Conservation (phyloP, 768 basidiomycete genomes). For the Podaxis mareebaensis region DNA sequence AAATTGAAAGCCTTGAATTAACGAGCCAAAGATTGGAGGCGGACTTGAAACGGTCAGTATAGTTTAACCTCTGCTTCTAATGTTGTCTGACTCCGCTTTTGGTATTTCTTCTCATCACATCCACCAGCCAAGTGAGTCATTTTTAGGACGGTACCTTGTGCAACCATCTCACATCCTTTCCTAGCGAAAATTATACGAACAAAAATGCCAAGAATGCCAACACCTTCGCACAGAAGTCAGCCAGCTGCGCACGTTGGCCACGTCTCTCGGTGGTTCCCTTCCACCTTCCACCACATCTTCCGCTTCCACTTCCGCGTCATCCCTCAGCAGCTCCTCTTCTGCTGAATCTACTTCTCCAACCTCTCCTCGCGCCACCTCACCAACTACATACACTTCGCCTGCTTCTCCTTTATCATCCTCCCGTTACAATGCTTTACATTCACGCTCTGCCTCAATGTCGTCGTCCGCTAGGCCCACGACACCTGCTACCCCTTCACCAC, state of each 20-base stretch:
- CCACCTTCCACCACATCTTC: constrained; percentile 34
- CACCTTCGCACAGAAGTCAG: constrained; percentile 65
- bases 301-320: constrained; percentile 37
- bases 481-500: constrained; percentile 41
- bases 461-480: constrained; percentile 41
- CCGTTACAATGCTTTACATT: constrained; percentile 54
- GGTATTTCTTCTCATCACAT: constrained; percentile 14
- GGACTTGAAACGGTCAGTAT: constrained; percentile 70
- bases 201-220: constrained; percentile 74
- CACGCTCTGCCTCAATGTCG: constrained; percentile 59
- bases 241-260: constrained; percentile 51
- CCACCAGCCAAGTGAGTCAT: constrained; percentile 60
- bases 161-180: constrained; percentile 21
- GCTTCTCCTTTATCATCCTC: constrained; percentile 42
- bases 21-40: constrained; percentile 60
- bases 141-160: constrained; percentile 12
- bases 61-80: constrained; percentile 14
- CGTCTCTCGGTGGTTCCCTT: constrained; percentile 38
- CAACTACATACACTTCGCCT: constrained; percentile 36
- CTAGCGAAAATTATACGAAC: constrained; percentile 60
- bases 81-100: constrained; percentile 20
- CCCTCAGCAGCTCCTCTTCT: constrained; percentile 25
- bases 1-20: constrained; percentile 65
- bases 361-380: constrained; percentile 39
- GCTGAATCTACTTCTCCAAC: constrained; percentile 47